phyloP scores from a whole-genome alignment of 176 grass and related monocot genomes.

The bread wheat (Triticum aestivum) region IWGSC_CS_RefSeq_v2.1 NC_057814.1:223638553-223639052 shows the following conservation, averaged over 20 bases:
- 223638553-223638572: background rate
- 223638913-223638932: background rate
- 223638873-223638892: constrained; percentile 22
- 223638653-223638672: background rate
- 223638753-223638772: constrained; percentile 7
- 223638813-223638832: constrained; percentile 49
- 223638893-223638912: background rate
- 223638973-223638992: constrained; percentile 2
- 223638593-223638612: background rate
- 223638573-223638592: background rate
- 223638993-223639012: background rate
- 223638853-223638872: constrained; percentile 49
- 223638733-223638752: constrained; percentile 11
- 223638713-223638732: background rate
- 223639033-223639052: background rate
- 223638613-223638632: background rate
- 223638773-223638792: background rate
- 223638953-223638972: background rate
- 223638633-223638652: background rate
- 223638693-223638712: background rate
- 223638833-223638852: background rate
- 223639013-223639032: background rate
- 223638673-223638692: background rate
- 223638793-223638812: background rate
- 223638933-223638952: constrained; percentile 8